These are phyloP conservation scores for Clitoria ternatea DNA, from an alignment of 306 rosid species.

Conservation along the genomic window DNA sequence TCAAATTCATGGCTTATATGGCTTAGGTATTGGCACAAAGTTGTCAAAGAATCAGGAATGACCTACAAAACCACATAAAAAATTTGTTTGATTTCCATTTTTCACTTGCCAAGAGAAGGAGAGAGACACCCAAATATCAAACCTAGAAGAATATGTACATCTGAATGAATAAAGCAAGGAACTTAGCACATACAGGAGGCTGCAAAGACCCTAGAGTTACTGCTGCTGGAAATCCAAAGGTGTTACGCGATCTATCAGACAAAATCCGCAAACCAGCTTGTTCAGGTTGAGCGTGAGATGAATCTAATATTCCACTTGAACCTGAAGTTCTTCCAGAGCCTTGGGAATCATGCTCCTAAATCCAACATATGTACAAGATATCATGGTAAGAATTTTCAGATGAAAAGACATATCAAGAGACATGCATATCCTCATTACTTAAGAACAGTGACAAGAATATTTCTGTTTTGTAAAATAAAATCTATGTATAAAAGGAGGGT, in stretches of 20 bases:
- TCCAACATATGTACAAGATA: conserved; percentile 32
- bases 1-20: conserved; percentile 63
- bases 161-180: conserved; percentile 28
- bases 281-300: conserved; percentile 52
- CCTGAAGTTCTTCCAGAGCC: conserved; percentile 59
- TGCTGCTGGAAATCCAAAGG: conserved; percentile 55
- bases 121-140: conserved; percentile 14
- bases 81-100: background rate
- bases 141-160: background rate
- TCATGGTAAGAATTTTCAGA: background rate
- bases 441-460: background rate
- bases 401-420: conserved; percentile 13
- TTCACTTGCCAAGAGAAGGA: background rate
- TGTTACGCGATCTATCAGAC: conserved; percentile 51
- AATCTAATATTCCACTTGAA: conserved; percentile 49
- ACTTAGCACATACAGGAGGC: conserved; percentile 65
- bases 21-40: conserved; percentile 70
- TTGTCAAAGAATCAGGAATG: conserved; percentile 91
- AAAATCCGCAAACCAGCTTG: conserved; percentile 47
- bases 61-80: conserved; percentile 54
- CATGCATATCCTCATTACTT: background rate
- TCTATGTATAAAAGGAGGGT: background rate
- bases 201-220: conserved; percentile 64
- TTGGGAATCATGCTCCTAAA: conserved; percentile 68
- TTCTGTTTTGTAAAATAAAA: background rate